These are phyloP conservation scores for Phytopythium helicoides DNA, from an alignment of 352 stramenopile species.

Conservation along the genomic window DNA sequence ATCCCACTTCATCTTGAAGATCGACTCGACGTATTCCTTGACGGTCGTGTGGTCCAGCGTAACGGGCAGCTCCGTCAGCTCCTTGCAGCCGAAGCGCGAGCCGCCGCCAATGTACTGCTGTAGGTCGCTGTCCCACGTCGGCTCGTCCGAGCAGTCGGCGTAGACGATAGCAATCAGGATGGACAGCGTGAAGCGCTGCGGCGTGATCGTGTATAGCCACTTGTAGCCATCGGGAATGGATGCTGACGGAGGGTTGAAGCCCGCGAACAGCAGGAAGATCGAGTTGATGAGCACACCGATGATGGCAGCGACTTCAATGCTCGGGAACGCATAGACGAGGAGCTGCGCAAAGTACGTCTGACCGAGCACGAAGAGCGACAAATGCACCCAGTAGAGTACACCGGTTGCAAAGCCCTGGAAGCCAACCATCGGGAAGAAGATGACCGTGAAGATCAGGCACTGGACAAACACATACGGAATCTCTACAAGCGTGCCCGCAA, in stretches of 20 bases:
- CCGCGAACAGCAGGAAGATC: conserved; percentile 39
- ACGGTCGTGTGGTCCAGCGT: conserved; percentile 12
- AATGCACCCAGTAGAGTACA: conserved; percentile 40
- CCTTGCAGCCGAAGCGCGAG: conserved; percentile 18
- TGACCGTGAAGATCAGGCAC: conserved; percentile 38
- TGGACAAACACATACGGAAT: conserved; percentile 45
- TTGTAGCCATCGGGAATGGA: conserved; percentile 28
- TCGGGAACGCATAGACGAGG: conserved; percentile 28
- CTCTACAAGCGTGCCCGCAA: conserved; percentile 74
- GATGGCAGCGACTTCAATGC: conserved; percentile 26
- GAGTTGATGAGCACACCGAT: conserved; percentile 35
- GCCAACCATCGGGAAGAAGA: conserved; percentile 48
- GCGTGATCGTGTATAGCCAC: conserved; percentile 36
- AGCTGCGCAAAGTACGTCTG: conserved; percentile 34
- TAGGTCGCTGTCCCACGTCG: conserved; percentile 15
- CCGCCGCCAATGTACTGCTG: conserved; percentile 15
- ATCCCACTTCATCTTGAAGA: conserved; percentile 15
- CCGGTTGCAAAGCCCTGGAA: conserved; percentile 26
- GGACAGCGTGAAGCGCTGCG: conserved; percentile 26
- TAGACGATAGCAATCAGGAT: conserved; percentile 30
- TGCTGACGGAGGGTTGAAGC: conserved; percentile 27
- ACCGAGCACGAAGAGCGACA: conserved; percentile 29
- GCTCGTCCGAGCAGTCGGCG: conserved; percentile 18
- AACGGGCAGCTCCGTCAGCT: conserved; percentile 13
- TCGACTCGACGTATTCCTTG: conserved; percentile 18